These are phyloP conservation scores for Gomphus sp. DNA, from an alignment of 1,284 basidiomycete species.

Conservation along the genomic window DNA sequence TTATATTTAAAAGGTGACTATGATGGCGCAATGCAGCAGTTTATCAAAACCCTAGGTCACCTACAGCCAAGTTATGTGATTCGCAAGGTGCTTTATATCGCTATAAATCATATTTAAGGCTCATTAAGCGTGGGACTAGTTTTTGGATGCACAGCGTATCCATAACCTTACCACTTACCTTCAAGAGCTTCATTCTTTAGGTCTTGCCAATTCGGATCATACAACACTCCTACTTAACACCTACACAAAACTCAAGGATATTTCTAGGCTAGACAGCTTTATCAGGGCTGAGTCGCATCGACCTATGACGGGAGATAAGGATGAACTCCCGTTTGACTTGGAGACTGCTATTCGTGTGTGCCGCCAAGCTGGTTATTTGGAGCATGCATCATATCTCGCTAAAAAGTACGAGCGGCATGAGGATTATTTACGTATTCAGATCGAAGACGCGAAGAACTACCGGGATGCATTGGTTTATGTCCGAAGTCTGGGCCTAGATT, in stretches of 20 bases:
- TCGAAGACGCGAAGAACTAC: conserved; percentile 86
- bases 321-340: conserved; percentile 89
- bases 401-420: conserved; percentile 87
- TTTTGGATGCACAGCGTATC: conserved; percentile 93
- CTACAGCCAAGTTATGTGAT: conserved; percentile 95
- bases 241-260: conserved; percentile 95
- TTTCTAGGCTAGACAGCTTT: conserved; percentile 81
- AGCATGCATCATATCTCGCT: conserved; percentile 91
- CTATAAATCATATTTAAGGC: neutral
- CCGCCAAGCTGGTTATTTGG: conserved; percentile 91
- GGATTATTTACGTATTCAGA: conserved; percentile 89
- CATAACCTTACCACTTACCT: conserved; percentile 92
- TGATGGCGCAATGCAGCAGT: conserved; percentile 90
- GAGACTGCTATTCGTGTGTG: conserved; percentile 96
- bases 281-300: conserved; percentile 73
- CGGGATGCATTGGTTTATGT: conserved; percentile 79
- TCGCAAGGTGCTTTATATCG: conserved; percentile 62
- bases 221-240: conserved; percentile 94
- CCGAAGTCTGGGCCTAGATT: conserved; percentile 64
- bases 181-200: conserved; percentile 86
- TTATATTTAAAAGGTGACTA: conserved; percentile 88
- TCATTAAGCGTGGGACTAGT: conserved; percentile 37
- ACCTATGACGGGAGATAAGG: conserved; percentile 30
- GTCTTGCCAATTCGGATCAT: conserved; percentile 92
- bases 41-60: conserved; percentile 81